Evolutionary conservation across 139 green algal species (phyloP).

Genomic region (Yamagishiella unicocca): DNA sequence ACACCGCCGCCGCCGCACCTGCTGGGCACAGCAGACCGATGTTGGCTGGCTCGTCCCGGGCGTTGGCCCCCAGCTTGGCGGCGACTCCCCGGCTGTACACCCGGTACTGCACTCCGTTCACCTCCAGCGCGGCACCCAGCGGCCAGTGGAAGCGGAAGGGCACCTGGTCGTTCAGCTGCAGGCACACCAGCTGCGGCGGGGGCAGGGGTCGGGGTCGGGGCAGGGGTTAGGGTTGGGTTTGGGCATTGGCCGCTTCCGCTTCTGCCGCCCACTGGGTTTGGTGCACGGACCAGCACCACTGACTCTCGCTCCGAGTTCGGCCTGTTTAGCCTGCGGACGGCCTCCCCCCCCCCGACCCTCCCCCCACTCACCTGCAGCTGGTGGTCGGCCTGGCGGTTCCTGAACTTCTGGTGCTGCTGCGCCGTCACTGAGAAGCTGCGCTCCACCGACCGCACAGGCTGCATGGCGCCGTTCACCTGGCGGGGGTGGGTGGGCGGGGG

Average conservation of each 20-base stretch:
- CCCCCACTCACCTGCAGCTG: constrained; percentile 48
- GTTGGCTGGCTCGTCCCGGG: constrained; percentile 78
- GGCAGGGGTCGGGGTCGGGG: too few relatives aligned
- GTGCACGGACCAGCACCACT: too few relatives aligned
- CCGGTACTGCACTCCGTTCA: constrained; percentile 63
- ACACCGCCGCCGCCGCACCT: background rate
- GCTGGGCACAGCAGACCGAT: constrained; percentile 54
- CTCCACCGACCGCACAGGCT: constrained; percentile 25
- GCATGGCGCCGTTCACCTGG: constrained; percentile 33
- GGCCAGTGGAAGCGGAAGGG: constrained; percentile 85
- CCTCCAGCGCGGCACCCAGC: constrained; percentile 41
- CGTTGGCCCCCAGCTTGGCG: constrained; percentile 80
- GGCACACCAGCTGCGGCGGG: constrained; percentile 59
- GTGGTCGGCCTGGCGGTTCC: constrained; percentile 20
- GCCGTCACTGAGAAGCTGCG: constrained; percentile 18
- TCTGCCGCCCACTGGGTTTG: too few relatives aligned
- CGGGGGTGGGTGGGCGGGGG: background rate
- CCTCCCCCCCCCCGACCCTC: background rate
- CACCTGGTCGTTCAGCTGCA: constrained; percentile 76
- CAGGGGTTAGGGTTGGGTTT: too few relatives aligned
- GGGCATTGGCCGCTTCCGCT: too few relatives aligned
- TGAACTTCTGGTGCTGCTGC: constrained; percentile 33
- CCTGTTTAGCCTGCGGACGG: too few relatives aligned
- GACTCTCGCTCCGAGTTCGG: too few relatives aligned
- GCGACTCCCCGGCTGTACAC: constrained; percentile 16